phyloP scores from a whole-genome alignment of 768 basidiomycete genomes.

The Amanita thiersii region DNA sequence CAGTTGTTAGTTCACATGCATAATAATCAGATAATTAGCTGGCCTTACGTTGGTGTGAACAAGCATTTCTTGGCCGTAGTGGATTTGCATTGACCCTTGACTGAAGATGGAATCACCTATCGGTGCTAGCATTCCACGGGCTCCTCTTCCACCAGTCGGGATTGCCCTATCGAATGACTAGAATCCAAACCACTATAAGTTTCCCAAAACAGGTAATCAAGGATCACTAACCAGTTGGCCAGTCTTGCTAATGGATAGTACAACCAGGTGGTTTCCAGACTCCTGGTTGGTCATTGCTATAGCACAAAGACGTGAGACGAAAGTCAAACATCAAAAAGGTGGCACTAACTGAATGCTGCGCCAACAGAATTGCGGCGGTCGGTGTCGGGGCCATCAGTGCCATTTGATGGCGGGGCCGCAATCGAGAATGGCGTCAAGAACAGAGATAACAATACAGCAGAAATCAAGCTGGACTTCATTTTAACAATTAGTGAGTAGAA shows the following conservation, averaged over 20 bases:
- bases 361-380: constrained; percentile 16
- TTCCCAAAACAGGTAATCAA: background rate
- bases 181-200: background rate
- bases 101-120: constrained; percentile 31
- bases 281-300: constrained; percentile 47
- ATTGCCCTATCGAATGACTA: constrained; percentile 20
- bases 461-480: constrained; percentile 1
- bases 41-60: constrained; percentile 27
- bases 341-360: constrained; percentile 18
- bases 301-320: background rate
- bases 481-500: background rate
- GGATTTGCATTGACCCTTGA: constrained; percentile 32
- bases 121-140: constrained; percentile 23
- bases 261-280: constrained; percentile 22
- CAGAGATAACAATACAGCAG: background rate
- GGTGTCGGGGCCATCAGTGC: too few relatives aligned
- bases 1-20: background rate
- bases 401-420: background rate
- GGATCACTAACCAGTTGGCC: constrained; percentile 8
- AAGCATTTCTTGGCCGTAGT: constrained; percentile 20
- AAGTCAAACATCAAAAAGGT: background rate
- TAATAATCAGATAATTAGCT: background rate
- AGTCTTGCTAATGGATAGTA: background rate
- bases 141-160: constrained; percentile 24
- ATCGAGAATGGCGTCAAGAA: background rate